Conservation (phyloP, 495 filamentous ascomycete species). For the Lophium mytilinum region DNA sequence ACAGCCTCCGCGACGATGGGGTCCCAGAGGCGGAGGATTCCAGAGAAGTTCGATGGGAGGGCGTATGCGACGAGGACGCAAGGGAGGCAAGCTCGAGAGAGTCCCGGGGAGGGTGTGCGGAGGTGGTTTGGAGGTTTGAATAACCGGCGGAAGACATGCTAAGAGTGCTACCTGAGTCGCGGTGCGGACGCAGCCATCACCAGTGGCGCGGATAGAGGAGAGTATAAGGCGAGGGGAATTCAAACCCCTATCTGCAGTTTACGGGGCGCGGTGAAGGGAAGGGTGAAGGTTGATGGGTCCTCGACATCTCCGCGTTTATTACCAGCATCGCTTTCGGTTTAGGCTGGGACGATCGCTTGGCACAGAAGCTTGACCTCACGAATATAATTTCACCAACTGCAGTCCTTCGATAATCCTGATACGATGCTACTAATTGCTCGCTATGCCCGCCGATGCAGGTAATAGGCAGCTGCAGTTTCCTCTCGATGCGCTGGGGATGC, state of each 20-base stretch:
- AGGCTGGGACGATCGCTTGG: not conserved
- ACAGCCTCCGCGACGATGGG: conserved; percentile 84
- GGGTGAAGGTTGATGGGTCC: not conserved
- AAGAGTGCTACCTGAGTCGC: not conserved
- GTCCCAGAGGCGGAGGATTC: conserved; percentile 76
- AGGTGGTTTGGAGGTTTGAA: conserved; percentile 18
- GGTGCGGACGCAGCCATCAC: not conserved
- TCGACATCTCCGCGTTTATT: too few species aligned
- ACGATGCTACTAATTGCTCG: not conserved
- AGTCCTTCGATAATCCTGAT: too few species aligned
- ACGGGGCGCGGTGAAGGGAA: not conserved
- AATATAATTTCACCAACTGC: too few species aligned
- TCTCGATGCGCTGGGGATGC: conserved; percentile 9
- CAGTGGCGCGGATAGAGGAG: not conserved
- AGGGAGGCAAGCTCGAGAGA: conserved; percentile 95
- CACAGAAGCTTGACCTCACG: too few species aligned
- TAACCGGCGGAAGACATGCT: conserved; percentile 27
- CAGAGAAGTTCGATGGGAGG: conserved; percentile 51
- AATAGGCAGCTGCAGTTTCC: conserved; percentile 16
- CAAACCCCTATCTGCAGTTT: not conserved
- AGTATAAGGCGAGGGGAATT: not conserved
- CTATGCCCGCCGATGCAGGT: conserved; percentile 7
- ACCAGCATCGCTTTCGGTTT: not conserved
- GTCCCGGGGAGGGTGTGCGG: conserved; percentile 57
- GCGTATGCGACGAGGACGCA: conserved; percentile 61